Evolutionary conservation across 169 alveolate species (phyloP), one percentile per base, ranked within the genome.

Genomic region (Cryptosporidium felis): DNA sequence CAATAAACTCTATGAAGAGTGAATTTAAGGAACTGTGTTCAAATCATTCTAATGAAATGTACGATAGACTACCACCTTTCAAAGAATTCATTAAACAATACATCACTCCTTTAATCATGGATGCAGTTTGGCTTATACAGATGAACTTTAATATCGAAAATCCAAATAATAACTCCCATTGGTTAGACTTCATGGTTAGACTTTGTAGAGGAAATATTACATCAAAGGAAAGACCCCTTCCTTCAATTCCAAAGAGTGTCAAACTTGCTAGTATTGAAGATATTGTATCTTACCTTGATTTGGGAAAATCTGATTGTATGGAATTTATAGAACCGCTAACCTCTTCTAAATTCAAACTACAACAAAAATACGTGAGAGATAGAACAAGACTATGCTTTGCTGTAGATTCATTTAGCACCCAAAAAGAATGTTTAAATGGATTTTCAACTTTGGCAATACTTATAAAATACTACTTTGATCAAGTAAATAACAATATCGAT

Each of bases 331-430:
- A 74, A 12, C 56, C 85, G 5, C 41, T 74, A 42, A 74, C 56
- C 26, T 74, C 85, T 28, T 32, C 59, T 32, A 74, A 74, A 36
- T 49, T 38, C 18, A 74, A 45, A 34, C 67, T 74, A 6, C 85
- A 74, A 44, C 85, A 74, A 1, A 74, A 74, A 21, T 74, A 74
- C 23, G 85, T 74, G 8, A 49, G 85, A 16, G 85, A 74, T 21
- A 49, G 85, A 34, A 74, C 85, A 12, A 74, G 85, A 56, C 3
- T 74, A 21, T 74, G 85, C 56, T 74, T 74, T 40, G 56, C 85
- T 3, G 85, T 74, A 18, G 67, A 74, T 42, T 74, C 85, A 0
- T 74, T 53, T 34, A 58, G 60, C 6, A 74, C 85, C 16, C 74
- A 74, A 58, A 74, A 28, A 36, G 85, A 74, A 38, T 74, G 85